Evolutionary conservation across 352 stramenopile species (phyloP).

Genomic region (Plasmopara viticola): DNA sequence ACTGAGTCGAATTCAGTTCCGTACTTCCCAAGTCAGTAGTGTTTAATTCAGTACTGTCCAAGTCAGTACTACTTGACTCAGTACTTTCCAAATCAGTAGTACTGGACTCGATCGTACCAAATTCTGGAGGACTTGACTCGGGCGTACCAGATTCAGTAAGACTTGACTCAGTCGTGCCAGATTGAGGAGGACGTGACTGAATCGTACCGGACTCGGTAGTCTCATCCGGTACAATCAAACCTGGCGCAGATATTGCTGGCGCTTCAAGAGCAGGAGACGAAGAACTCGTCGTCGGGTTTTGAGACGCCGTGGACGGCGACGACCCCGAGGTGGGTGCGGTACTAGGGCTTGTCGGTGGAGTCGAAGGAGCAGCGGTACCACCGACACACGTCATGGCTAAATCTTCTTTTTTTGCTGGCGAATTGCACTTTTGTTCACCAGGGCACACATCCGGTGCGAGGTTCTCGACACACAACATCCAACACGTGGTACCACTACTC

Average conservation of each 20-base stretch:
- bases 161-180: too few species aligned
- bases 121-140: too few species aligned
- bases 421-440: conserved; percentile 44
- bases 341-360: background rate
- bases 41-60: too few species aligned
- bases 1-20: background rate
- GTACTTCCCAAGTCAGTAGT: background rate
- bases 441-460: conserved; percentile 34
- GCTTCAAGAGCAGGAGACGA: too few species aligned
- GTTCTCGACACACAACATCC: conserved; percentile 58
- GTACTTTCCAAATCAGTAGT: background rate
- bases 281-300: conserved; percentile 2
- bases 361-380: conserved; percentile 22
- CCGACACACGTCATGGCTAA: conserved; percentile 42
- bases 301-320: conserved; percentile 2
- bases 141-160: too few species aligned
- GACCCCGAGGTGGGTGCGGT: conserved; percentile 2
- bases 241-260: too few species aligned
- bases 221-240: too few species aligned
- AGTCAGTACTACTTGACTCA: background rate
- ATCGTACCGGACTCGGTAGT: too few species aligned
- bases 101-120: too few species aligned
- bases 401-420: conserved; percentile 23
- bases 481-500: conserved; percentile 33
- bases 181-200: too few species aligned